These are phyloP conservation scores for Gymnopilus junonius DNA, from an alignment of 768 basidiomycete genomes.

Conservation along the genomic window DNA sequence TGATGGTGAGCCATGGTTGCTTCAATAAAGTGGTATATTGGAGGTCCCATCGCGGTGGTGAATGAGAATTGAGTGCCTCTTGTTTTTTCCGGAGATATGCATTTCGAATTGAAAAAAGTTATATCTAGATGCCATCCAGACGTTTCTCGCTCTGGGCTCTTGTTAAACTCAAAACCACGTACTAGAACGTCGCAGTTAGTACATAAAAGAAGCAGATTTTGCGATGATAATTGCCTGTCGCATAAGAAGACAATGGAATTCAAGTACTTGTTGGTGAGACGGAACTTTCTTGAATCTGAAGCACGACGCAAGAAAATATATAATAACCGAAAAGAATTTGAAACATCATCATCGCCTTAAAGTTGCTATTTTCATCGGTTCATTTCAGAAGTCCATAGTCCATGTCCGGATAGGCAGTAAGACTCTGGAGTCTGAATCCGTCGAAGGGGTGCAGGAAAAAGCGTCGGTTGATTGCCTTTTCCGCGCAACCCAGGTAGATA, in stretches of 20 bases:
- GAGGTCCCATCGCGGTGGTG: neutral
- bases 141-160: neutral
- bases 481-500: too few species aligned
- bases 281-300: neutral
- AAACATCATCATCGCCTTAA: too few species aligned
- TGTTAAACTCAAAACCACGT: neutral
- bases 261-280: neutral
- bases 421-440: too few species aligned
- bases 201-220: neutral
- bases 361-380: too few species aligned
- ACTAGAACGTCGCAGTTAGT: neutral
- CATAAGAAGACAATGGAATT: neutral
- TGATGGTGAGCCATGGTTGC: neutral
- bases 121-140: neutral
- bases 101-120: neutral
- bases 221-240: neutral
- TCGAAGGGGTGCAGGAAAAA: too few species aligned
- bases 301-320: neutral
- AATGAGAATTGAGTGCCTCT: neutral
- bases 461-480: too few species aligned
- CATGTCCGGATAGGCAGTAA: too few species aligned
- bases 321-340: neutral
- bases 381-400: too few species aligned
- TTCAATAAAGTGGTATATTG: neutral
- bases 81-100: neutral